These are phyloP conservation scores for Pichia heedii DNA, from an alignment of 805 yeast species.

Conservation along the genomic window DNA sequence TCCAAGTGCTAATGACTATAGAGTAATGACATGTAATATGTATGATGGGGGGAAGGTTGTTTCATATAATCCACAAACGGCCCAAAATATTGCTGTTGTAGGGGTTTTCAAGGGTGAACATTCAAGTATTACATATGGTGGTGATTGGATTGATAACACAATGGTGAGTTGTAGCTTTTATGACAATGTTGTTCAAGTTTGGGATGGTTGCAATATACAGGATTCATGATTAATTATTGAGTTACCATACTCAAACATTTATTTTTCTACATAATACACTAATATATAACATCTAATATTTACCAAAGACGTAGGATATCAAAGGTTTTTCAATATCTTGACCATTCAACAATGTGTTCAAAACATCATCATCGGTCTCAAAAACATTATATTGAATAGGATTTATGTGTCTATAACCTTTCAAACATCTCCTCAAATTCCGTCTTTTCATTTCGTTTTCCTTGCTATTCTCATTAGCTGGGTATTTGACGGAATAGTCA, in stretches of 20 bases:
- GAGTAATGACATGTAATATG: conserved; percentile 82
- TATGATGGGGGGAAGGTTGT: conserved; percentile 84
- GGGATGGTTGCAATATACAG: conserved; percentile 39
- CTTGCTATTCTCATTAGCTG: conserved; percentile 19
- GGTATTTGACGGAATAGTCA: conserved; percentile 27
- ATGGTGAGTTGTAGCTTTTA: conserved; percentile 87
- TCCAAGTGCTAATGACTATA: conserved; percentile 35
- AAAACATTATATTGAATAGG: conserved; percentile 26
- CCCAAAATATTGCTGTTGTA: conserved; percentile 22
- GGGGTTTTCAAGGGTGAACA: conserved; percentile 59
- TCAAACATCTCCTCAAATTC: conserved; percentile 48
- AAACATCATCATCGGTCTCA: conserved; percentile 25
- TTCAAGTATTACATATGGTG: conserved; percentile 92
- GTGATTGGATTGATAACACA: conserved; percentile 62
- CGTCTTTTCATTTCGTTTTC: conserved; percentile 18
- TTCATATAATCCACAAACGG: conserved; percentile 22
- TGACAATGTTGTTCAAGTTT: conserved; percentile 71
- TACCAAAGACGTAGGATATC: conserved; percentile 35
- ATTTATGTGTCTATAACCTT: conserved; percentile 55
- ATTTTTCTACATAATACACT: neutral
- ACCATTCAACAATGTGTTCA: conserved; percentile 22
- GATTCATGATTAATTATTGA: neutral
- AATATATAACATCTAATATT: conserved; percentile 8
- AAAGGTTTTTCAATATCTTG: conserved; percentile 21
- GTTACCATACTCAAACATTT: neutral